Base-by-base conservation (phyloP, 192 early-diverging fungal genomes). In the Backusella psychrophila region DNA sequence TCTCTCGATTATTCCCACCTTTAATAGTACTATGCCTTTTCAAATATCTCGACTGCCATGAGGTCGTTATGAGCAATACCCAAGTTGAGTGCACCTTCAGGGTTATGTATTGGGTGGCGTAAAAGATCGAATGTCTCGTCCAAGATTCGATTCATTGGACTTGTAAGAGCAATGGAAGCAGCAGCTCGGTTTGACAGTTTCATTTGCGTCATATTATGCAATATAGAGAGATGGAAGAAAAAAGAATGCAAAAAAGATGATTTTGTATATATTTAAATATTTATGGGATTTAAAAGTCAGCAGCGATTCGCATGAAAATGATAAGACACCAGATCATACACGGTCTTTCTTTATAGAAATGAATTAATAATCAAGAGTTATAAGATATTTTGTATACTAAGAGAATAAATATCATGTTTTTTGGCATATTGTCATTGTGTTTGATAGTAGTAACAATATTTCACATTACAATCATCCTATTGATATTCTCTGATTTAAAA, bases 61-160 rank as follows among this genome's bases (percentile, higher is more conserved):
- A 95, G 87, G 56, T 83, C 73, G 79, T 96, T 97, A 69, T 93
- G 91, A 26, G 95, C 95, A 1, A 93, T 84, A 44, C 94, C 95
- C 0, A 95, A 83, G 69, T 95, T 95, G 73, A 97, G 85, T 72
- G 95, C 90, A 21, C 95, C 96, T 12, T 66, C 52, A 4, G 89
- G 88, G 71, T 95, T 95, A 17, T 42, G 11, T 3, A 44, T 26
- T 19, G 9, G 15, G 41, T 71, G 41, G 8, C 39, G 21, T 7
- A 71, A 12, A 31, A 44, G 41, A 33, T 33, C 17, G 36, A 71
- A 6, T 0, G 17, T 9, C 3, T 49, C 44, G 3, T 15, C 6
- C 23, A 71, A 71, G 21, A 39, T 44, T 19, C 42, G 39, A 29
- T 31, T 31, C 26, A 71, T 2, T 29, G 70, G 70, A 29, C 70